Conservation (phyloP, 208 protist genomes). For the Phytomonas sp. region DNA sequence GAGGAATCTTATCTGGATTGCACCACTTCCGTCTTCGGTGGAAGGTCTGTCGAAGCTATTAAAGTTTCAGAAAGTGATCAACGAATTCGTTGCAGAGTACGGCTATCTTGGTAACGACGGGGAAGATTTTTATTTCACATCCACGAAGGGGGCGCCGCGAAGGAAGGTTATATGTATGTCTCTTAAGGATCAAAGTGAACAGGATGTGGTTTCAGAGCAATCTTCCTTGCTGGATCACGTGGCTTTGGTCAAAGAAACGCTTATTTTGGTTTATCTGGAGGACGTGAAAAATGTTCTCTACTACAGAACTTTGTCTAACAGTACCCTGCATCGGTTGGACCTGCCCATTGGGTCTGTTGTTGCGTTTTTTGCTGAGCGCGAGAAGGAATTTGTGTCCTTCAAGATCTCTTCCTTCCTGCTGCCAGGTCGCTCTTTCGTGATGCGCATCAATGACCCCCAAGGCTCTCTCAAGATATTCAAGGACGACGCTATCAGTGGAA, state of each 20-base stretch:
- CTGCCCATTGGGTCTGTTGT: conserved; percentile 76
- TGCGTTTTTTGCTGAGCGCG: conserved; percentile 33
- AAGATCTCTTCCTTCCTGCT: conserved; percentile 89
- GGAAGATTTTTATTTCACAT: conserved; percentile 77
- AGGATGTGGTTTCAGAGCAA: conserved; percentile 63
- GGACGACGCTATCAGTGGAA: conserved; percentile 64
- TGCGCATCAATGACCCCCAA: conserved; percentile 66
- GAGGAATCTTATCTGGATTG: conserved; percentile 77
- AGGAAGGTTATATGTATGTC: conserved; percentile 78
- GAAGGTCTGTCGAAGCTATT: conserved; percentile 35
- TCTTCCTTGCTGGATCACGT: conserved; percentile 59
- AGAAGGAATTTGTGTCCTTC: conserved; percentile 78
- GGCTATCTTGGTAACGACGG: conserved; percentile 85
- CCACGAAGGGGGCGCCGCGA: conserved; percentile 83
- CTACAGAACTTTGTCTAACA: conserved; percentile 44
- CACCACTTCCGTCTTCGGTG: conserved; percentile 31
- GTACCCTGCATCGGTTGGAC: conserved; percentile 23
- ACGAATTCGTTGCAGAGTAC: conserved; percentile 86
- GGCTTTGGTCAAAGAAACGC: conserved; percentile 47
- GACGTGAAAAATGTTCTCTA: conserved; percentile 92
- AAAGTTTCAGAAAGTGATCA: conserved; percentile 57
- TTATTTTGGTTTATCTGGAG: conserved; percentile 85
- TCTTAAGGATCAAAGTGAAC: conserved; percentile 19
- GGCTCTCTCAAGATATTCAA: conserved; percentile 51
- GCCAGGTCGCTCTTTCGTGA: conserved; percentile 70